Percentiles rank a stretch among this genome's conserved stretches.
Evolutionary conservation across 306 rosid species (phyloP).

Genomic region (Rosa rugosa): DNA sequence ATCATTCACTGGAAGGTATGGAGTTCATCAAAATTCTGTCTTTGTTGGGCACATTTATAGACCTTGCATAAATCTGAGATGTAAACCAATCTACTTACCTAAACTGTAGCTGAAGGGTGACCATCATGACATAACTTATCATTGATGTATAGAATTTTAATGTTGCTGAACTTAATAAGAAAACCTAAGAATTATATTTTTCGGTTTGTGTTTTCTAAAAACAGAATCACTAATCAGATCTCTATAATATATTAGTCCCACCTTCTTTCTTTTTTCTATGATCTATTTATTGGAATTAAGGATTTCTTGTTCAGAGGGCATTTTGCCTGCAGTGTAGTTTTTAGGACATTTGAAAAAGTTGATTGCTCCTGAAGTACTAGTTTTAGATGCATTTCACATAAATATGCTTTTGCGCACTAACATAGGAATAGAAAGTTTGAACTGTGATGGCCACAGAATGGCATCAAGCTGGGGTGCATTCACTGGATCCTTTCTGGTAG

Average conservation of each 20-base stretch:
- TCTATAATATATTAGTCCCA: background rate
- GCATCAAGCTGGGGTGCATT: background rate
- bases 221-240: background rate
- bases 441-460: background rate
- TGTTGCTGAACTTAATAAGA: background rate
- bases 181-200: background rate
- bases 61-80: too few relatives aligned
- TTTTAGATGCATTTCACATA: background rate
- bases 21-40: too few relatives aligned
- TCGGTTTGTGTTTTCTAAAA: background rate
- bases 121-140: slow-evolving; percentile 2
- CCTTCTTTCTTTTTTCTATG: background rate
- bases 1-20: too few relatives aligned
- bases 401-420: background rate
- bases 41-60: too few relatives aligned
- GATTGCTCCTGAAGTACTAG: background rate
- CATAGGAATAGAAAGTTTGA: background rate
- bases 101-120: background rate
- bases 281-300: background rate
- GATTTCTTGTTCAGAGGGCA: background rate
- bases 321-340: background rate
- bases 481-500: background rate
- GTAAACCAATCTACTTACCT: too few relatives aligned
- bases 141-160: background rate
- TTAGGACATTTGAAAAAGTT: background rate